Evolutionary conservation across 352 stramenopile species (phyloP), one percentile per base, ranked within the genome.

Genomic region (Aphanomyces cochlioides): DNA sequence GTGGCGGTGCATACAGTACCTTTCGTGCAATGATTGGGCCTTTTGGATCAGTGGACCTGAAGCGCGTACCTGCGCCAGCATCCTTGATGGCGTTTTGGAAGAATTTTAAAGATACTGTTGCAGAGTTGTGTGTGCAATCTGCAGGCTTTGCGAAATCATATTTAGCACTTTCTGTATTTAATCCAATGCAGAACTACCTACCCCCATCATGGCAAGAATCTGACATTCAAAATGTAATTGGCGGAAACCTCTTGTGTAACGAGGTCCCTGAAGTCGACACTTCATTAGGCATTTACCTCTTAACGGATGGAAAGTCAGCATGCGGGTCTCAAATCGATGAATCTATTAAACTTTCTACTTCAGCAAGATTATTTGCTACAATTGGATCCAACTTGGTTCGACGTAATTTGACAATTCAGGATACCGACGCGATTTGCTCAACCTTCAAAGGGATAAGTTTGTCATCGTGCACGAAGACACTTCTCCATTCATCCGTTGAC

Each of bases 31-130:
- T 36, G 19, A 58, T 58, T 28, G 50, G 50, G 2, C 50, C 50
- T 8, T 58, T 58, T 19, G 50, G 50, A 28, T 58, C 50, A 28
- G 50, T 58, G 2, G 50, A 58, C 36, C 7, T 58, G 17, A 58
- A 58, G 50, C 50, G 17, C 50, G 21, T 58, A 12, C 7, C 17
- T 37, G 15, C 3, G 13, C 50, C 50, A 12, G 7, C 50, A 1
- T 58, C 50, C 1, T 36, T 58, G 21, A 58, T 58, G 15, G 1
- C 3, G 17, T 19, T 58, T 58, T 12, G 8, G 15, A 17, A 1
- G 7, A 58, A 19, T 13, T 17, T 58, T 28, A 1, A 58, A 19
- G 50, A 58, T 36, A 28, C 1, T 12, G 36, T 58, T 36, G 50
- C 50, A 8, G 17, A 19, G 7, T 37, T 58, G 50, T 12, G 50